phyloP scores from a whole-genome alignment of 2,329 filamentous ascomycete species.

The Colletotrichum echinochloae region DNA sequence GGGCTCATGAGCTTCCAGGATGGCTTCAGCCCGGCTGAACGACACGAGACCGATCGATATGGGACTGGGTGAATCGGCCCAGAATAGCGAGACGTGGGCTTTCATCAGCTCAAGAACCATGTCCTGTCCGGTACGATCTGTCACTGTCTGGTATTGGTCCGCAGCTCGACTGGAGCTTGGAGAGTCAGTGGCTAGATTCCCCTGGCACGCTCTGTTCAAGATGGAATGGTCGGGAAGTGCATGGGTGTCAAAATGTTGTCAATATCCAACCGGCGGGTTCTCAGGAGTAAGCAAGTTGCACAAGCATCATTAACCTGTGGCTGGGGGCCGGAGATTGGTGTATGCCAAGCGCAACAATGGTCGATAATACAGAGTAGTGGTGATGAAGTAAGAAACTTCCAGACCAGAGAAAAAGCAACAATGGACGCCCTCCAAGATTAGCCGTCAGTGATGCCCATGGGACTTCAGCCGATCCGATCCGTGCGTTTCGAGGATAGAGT shows the following conservation, averaged over 20 bases:
- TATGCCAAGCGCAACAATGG: neutral
- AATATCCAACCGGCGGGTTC: slow-evolving; percentile 25
- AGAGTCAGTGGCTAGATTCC: slow-evolving; percentile 2
- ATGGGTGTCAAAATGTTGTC: slow-evolving; percentile 27
- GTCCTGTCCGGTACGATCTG: slow-evolving; percentile 14
- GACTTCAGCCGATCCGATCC: slow-evolving; percentile 6
- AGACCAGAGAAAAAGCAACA: slow-evolving; percentile 12
- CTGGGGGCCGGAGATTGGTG: slow-evolving; percentile 22
- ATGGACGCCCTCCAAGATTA: slow-evolving; percentile 27
- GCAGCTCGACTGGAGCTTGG: slow-evolving; percentile 20
- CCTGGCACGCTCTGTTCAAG: slow-evolving; percentile 8
- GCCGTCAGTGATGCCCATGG: neutral
- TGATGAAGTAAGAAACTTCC: slow-evolving; percentile 10
- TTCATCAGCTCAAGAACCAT: slow-evolving; percentile 11
- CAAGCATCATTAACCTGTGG: neutral
- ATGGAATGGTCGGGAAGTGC: slow-evolving; percentile 15
- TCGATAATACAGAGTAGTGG: neutral
- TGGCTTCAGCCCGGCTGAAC: slow-evolving; percentile 25
- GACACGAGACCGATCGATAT: slow-evolving; percentile 11
- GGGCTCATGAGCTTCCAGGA: slow-evolving; percentile 13
- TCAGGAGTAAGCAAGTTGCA: slow-evolving; percentile 17
- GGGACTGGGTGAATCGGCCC: slow-evolving; percentile 13
- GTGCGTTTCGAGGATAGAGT: slow-evolving; percentile 32
- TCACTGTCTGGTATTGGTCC: slow-evolving; percentile 29
- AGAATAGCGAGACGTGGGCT: slow-evolving; percentile 28